Base-by-base conservation (phyloP, 805 yeast genomes). In the Candida easanensis region DNA sequence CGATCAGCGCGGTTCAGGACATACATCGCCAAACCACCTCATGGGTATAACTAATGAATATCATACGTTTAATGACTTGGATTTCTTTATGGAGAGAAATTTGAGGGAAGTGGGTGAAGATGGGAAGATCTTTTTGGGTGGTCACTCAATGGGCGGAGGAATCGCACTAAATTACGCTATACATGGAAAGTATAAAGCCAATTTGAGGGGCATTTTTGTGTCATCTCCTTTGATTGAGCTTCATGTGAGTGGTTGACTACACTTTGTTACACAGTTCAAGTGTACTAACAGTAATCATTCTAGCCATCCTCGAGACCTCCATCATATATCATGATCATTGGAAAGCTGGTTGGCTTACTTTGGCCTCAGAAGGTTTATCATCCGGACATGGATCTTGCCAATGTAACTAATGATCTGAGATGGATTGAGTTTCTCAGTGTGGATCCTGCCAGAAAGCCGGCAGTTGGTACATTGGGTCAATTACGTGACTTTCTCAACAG, bases 71-170 rank as follows among this genome's bases (percentile, higher is more conserved):
- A 66, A 71, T 20, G 90, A 82, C 57, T 65, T 85, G 52, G 79
- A 82, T 43, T 74, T 68, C 53, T 74, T 85, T 59, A 61, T 82
- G 41, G 65, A 74, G 43, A 57, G 56, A 36, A 73, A 72, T 39
- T 53, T 71, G 17, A 69, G 70, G 15, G 65, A 67, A 23, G 48
- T 62, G 25, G 53, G 59, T 47, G 16, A 27, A 7, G 27, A 44
- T 3, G 70, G 67, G 38, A 74, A 74, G 48, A 51, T 84, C 27
- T 73, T 68, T 51, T 55, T 86, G 35, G 66, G 75, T 55, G 89
- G 90, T 1, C 88, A 81, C 51, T 84, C 89, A 9, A 84, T 86
- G 90, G 95, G 95, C 39, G 91, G 91, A 16, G 90, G 84, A 0
- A 78, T 85, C 39, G 68, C 66, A 0, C 64, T 85, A 44, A 82